Conservation (phyloP, 2,329 filamentous ascomycete species). For the Ophiostoma montium region DNA sequence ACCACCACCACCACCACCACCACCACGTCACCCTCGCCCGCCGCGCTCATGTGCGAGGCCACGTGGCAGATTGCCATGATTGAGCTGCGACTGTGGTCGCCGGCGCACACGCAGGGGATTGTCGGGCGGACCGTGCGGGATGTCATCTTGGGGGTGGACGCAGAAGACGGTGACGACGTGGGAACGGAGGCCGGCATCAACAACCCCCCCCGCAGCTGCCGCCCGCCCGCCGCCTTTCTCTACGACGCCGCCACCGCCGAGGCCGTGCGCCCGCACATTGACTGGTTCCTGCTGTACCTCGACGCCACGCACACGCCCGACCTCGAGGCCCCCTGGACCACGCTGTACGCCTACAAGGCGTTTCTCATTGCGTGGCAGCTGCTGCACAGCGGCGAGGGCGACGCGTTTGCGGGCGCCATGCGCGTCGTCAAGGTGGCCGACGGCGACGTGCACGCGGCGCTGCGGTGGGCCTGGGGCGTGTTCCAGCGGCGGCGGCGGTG, state of each 20-base stretch:
- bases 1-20: conserved; percentile 1
- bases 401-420: conserved; percentile 16
- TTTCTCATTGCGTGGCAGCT: conserved; percentile 28
- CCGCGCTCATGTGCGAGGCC: conserved; percentile 18
- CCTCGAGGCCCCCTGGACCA: conserved; percentile 25
- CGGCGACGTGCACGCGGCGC: conserved; percentile 18
- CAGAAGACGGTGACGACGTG: not conserved
- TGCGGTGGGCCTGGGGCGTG: conserved; percentile 20
- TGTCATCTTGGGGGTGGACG: conserved; percentile 13
- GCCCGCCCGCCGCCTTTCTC: conserved; percentile 19
- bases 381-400: conserved; percentile 13
- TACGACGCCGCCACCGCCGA: conserved; percentile 19
- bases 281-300: conserved; percentile 9
- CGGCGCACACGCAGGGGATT: conserved; percentile 24
- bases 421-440: conserved; percentile 15
- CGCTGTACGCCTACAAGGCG: conserved; percentile 26
- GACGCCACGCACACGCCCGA: conserved; percentile 11
- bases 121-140: conserved; percentile 23
- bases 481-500: conserved; percentile 20
- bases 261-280: conserved; percentile 17
- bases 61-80: conserved; percentile 29
- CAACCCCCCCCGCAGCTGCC: conserved; percentile 20
- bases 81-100: conserved; percentile 27
- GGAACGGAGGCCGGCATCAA: not conserved
- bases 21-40: not conserved